Base-by-base conservation (phyloP, 2,329 filamentous ascomycete genomes). In the Phoma herbarum region DNA sequence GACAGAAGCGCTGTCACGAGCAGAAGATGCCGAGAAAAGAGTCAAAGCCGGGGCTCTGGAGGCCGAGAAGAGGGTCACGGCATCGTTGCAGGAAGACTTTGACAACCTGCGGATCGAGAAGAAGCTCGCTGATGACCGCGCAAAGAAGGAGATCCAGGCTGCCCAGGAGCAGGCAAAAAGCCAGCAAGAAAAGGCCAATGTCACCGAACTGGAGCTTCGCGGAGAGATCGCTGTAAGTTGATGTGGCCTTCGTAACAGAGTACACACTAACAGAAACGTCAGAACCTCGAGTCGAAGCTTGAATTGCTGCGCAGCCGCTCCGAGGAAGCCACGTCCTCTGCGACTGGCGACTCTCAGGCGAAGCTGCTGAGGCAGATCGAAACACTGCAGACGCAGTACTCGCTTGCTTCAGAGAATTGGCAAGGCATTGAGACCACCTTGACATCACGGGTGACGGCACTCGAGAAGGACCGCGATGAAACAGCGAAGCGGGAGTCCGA, bases 341-440 rank as follows among this genome's bases (percentile, higher is more conserved):
- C 87, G 14, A 88, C 88, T 6, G 91, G 93, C 14, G 92, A 97
- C 72, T 87, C 90, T 0, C 93, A 96, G 69, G 91, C 91, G 42
- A 98, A 97, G 76, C 83, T 98, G 39, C 82, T 98, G 42, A 88
- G 95, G 39, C 96, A 99, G 77, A 90, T 99, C 52, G 95, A 99
- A 80, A 97, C 92, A 0, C 80, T 99, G 35, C 95, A 99, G 77
- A 95, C 91, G 7, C 96, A 99, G 75, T 97, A 99, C 77, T 88
- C 93, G 0, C 88, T 96, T 53, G 95, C 95, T 1, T 95, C 92
- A 66, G 92, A 96, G 72, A 99, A 99, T 69, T 99, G 96, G 95
- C 93, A 97, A 73, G 92, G 93, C 0, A 96, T 99, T 61, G 94
- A 99, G 77, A 87, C 90, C 10, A 96, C 91, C 2, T 79, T 99